Evolutionary conservation across 805 yeast species (phyloP).

Genomic region (Saturnispora besseyi): DNA sequence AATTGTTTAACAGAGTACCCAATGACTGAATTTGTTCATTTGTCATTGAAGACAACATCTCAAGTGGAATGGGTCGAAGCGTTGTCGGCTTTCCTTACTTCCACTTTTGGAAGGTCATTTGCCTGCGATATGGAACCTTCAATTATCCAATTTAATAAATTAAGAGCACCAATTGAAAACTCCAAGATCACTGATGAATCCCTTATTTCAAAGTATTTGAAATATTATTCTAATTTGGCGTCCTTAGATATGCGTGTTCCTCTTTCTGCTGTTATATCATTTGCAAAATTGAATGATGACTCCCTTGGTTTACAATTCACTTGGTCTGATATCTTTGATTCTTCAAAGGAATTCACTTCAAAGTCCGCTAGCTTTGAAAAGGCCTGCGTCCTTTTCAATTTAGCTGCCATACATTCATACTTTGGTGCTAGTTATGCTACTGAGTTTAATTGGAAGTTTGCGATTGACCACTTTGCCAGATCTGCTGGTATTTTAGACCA

Average conservation of each 20-base stretch:
- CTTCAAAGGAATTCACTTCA: constrained; percentile 35
- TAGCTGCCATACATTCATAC: constrained; percentile 56
- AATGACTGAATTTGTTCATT: constrained; percentile 21
- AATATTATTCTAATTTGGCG: constrained; percentile 76
- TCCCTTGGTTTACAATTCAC: constrained; percentile 41
- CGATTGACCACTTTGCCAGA: constrained; percentile 55
- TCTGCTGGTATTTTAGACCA: constrained; percentile 72
- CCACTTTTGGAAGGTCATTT: constrained; percentile 50
- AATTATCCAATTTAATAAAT: constrained; percentile 41
- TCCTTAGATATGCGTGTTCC: constrained; percentile 72
- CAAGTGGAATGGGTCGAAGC: constrained; percentile 61
- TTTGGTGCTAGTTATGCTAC: constrained; percentile 30
- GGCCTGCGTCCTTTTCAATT: constrained; percentile 72
- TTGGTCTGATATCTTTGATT: constrained; percentile 71
- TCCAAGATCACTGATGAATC: constrained; percentile 35
- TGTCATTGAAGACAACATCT: constrained; percentile 38
- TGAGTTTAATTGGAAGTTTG: constrained; percentile 41
- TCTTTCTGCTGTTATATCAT: constrained; percentile 31
- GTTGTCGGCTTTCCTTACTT: constrained; percentile 45
- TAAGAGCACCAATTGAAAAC: constrained; percentile 54
- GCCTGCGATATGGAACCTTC: constrained; percentile 47
- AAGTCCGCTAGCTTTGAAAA: constrained; percentile 82
- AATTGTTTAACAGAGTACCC: not conserved
- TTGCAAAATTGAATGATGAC: constrained; percentile 17
- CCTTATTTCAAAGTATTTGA: constrained; percentile 35